Evolutionary conservation across 1,284 basidiomycete genomes (phyloP), one percentile per base, ranked within the genome.

Genomic region (Anthracocystis walkeri): DNA sequence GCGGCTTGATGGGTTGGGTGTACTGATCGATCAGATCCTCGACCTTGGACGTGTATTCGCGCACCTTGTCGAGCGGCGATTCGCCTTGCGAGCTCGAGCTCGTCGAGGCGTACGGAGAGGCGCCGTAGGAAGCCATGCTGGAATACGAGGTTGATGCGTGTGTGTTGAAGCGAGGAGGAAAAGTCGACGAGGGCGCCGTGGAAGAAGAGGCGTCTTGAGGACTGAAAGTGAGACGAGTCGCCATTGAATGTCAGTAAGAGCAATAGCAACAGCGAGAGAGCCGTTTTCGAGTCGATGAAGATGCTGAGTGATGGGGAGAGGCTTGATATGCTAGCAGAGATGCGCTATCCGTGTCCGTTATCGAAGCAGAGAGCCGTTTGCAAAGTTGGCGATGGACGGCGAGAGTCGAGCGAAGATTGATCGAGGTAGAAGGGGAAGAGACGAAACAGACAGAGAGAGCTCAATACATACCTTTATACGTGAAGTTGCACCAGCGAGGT

Each of bases 1-100:
- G 92, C 55, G 97, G 97, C 86, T 92, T 92, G 87, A 98, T 89
- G 31, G 97, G 96, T 84, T 97, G 94, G 7, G 94, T 91, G 87
- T 93, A 92, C 75, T 92, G 91, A 86, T 98, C 97, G 84, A 97
- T 90, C 76, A 91, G 88, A 87, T 99, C 97, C 87, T 99, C 97
- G 66, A 94, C 89, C 86, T 91, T 85, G 54, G 78, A 80, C 81
- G 91, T 91, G 80, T 91, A 88, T 12, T 89, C 89, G 79, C 92
- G 90, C 71, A 97, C 87, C 87, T 93, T 93, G 85, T 93, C 92
- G 71, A 96, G 80, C 1, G 93, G 90, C 35, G 73, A 68, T 21
- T 82, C 78, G 42, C 44, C 48, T n/a, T 60, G 53, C 52, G 68
- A 65, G 58, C 61, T 52, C 14, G 72, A 48, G 66, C 65, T 57